phyloP scores from a whole-genome alignment of 805 yeast species.

The Candida yuanshanica region DNA sequence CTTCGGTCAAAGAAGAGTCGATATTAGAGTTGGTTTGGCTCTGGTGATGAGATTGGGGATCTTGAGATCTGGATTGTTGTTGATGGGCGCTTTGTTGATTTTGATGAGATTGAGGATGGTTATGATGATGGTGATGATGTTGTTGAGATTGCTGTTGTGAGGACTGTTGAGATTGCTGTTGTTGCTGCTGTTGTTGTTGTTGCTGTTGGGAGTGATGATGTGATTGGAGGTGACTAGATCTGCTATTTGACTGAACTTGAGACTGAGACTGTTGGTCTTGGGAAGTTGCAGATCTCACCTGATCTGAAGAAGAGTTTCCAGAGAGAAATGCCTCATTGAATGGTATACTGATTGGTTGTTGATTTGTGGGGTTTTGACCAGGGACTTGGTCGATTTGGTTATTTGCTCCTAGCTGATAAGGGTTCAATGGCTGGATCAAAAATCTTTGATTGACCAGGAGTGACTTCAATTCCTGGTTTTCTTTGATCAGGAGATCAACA shows the following conservation, averaged over 20 bases:
- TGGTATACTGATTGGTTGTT: conserved; percentile 4
- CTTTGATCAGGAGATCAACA: conserved; percentile 21
- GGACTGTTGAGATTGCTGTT: conserved; percentile 17
- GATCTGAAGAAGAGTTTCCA: conserved; percentile 1
- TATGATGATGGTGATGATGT: too few relatives aligned
- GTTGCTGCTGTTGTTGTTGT: conserved; percentile 18
- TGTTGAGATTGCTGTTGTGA: too few relatives aligned
- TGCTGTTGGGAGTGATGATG: conserved; percentile 1
- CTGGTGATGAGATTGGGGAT: conserved; percentile 11
- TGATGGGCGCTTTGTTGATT: conserved; percentile 9
- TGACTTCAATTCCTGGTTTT: conserved; percentile 22
- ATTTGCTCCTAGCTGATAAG: conserved; percentile 20
- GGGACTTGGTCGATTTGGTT: conserved; percentile 5
- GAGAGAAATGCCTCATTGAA: conserved; percentile 8
- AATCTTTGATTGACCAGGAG: conserved; percentile 19
- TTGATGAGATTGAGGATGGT: conserved; percentile 13
- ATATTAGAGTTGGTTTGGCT: conserved; percentile 11
- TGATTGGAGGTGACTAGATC: conserved; percentile 15
- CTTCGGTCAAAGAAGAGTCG: conserved; percentile 16
- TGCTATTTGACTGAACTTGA: conserved; percentile 11
- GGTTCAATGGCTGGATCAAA: conserved; percentile 26
- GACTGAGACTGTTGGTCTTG: conserved; percentile 18
- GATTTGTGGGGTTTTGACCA: conserved; percentile 25
- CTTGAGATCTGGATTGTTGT: conserved; percentile 9
- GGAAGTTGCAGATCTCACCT: conserved; percentile 14